Conservation (phyloP, 495 filamentous ascomycete species). For the Monascus purpureus region DNA sequence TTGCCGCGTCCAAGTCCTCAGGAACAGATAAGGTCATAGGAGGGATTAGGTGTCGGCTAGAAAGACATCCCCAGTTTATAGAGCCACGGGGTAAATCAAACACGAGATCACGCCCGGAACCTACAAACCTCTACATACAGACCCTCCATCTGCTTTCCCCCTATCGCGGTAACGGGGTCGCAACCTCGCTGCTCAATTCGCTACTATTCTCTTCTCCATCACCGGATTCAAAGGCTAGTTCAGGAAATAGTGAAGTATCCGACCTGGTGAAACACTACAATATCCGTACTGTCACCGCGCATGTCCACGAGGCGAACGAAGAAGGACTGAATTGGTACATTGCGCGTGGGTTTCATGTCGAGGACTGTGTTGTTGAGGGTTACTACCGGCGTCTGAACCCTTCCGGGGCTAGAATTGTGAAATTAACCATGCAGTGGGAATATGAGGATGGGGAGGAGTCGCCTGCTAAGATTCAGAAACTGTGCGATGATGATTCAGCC, state of each 20-base stretch:
- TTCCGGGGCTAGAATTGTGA: constrained; percentile 63
- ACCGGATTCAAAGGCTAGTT: constrained; percentile 4
- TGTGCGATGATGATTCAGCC: background rate
- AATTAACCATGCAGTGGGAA: constrained; percentile 25
- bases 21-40: constrained; percentile 53
- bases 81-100: constrained; percentile 3
- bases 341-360: constrained; percentile 57
- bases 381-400: constrained; percentile 84
- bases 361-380: constrained; percentile 43
- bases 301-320: constrained; percentile 87
- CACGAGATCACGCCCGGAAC: constrained; percentile 9
- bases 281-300: constrained; percentile 54
- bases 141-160: constrained; percentile 73
- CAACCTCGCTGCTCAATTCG: constrained; percentile 50
- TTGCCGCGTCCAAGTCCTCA: constrained; percentile 2
- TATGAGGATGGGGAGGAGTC: constrained; percentile 5
- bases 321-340: constrained; percentile 81
- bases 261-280: constrained; percentile 36
- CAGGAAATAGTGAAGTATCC: constrained; percentile 18
- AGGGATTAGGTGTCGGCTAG: constrained; percentile 71
- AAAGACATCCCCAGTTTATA: constrained; percentile 30
- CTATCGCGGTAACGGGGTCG: constrained; percentile 69
- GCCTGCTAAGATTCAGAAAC: background rate
- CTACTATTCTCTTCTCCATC: constrained; percentile 31
- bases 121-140: constrained; percentile 65